A percentile compares a stretch with the other conserved stretches of the same genome.
Evolutionary conservation across 2,329 filamentous ascomycete species (phyloP).

Genomic region (Parafenestella ontariensis): DNA sequence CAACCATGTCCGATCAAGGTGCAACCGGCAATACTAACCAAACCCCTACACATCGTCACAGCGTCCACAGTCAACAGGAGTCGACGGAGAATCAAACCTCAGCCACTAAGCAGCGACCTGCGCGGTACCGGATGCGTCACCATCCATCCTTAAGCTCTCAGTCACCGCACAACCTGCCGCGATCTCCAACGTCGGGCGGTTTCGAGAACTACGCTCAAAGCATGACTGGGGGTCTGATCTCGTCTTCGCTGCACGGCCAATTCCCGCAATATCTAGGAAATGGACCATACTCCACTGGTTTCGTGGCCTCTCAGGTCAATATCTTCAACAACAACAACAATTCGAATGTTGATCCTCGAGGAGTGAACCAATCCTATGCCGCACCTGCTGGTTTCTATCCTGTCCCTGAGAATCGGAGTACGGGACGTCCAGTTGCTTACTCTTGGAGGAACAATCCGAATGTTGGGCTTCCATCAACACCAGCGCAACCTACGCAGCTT

Average conservation of each 20-base stretch:
- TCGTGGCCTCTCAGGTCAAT: background rate
- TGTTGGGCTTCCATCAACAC: background rate
- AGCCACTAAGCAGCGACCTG: background rate
- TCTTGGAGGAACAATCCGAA: background rate
- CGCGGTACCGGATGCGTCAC: background rate
- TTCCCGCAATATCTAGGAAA: background rate
- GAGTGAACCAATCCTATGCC: background rate
- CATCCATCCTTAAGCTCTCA: background rate
- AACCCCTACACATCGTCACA: background rate
- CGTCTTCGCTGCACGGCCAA: background rate
- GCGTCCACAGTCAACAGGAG: background rate
- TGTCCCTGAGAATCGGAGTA: background rate
- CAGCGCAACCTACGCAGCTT: background rate
- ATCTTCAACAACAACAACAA: background rate
- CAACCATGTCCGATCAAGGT: background rate
- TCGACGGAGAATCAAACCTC: background rate
- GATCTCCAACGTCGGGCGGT: background rate
- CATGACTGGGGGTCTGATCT: background rate
- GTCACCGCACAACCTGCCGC: background rate
- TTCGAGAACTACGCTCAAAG: background rate
- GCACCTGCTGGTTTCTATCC: background rate
- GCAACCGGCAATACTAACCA: background rate
- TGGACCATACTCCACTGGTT: background rate
- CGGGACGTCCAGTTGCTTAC: background rate
- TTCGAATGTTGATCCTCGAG: background rate